These are phyloP conservation scores for Calonectria pteridis DNA, from an alignment of 2,329 filamentous ascomycete genomes.

Conservation along the genomic window DNA sequence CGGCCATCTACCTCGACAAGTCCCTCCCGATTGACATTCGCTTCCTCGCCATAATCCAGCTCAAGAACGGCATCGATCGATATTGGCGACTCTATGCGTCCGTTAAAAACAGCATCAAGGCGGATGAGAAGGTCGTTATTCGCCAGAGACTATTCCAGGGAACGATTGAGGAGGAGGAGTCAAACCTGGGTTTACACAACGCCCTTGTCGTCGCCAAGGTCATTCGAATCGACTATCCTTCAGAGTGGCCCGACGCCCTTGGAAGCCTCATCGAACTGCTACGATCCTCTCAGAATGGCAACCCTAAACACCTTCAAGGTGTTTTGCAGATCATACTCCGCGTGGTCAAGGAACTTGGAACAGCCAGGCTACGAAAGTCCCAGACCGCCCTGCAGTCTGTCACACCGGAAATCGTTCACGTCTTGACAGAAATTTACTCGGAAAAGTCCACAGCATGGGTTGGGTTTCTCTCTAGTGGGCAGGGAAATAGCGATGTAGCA, in stretches of 20 bases:
- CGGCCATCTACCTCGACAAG: slow-evolving; percentile 86
- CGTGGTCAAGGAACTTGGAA: slow-evolving; percentile 90
- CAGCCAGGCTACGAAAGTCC: slow-evolving; percentile 80
- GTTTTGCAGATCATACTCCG: slow-evolving; percentile 83
- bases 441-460: slow-evolving; percentile 79
- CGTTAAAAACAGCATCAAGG: slow-evolving; percentile 74
- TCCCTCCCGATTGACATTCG: slow-evolving; percentile 82
- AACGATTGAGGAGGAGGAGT: slow-evolving; percentile 81
- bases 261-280: slow-evolving; percentile 73
- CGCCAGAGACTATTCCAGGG: slow-evolving; percentile 81
- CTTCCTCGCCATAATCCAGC: slow-evolving; percentile 90
- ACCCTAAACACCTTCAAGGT: slow-evolving; percentile 76
- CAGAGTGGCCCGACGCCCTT: slow-evolving; percentile 81
- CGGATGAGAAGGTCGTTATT: slow-evolving; percentile 82
- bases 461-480: slow-evolving; percentile 67
- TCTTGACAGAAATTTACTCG: slow-evolving; percentile 83
- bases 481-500: slow-evolving; percentile 69
- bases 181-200: slow-evolving; percentile 85
- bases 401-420: slow-evolving; percentile 85
- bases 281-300: slow-evolving; percentile 63
- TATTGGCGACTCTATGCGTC: slow-evolving; percentile 81
- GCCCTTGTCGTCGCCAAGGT: slow-evolving; percentile 90
- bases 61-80: slow-evolving; percentile 97
- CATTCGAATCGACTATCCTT: slow-evolving; percentile 88
- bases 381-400: slow-evolving; percentile 82